A percentile compares a stretch with the other conserved stretches of the same genome.
phyloP scores from a whole-genome alignment of 2,329 filamentous ascomycete species.

The Pseudogymnoascus sp. region DNA sequence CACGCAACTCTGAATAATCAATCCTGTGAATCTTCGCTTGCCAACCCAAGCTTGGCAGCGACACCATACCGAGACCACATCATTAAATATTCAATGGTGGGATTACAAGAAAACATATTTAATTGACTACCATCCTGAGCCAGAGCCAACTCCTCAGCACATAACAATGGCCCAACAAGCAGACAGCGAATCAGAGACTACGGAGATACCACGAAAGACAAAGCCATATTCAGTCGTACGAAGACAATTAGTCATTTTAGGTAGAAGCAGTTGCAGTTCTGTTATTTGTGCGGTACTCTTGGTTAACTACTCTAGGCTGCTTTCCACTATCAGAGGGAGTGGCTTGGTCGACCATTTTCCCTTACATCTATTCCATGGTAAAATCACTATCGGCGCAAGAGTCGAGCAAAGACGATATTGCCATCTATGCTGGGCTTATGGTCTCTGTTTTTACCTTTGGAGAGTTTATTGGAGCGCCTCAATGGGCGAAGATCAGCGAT shows the following conservation, averaged over 20 bases:
- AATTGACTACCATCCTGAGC: not conserved
- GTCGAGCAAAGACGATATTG: constrained; percentile 61
- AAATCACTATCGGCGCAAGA: constrained; percentile 75
- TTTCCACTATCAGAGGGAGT: constrained; percentile 59
- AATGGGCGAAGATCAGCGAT: constrained; percentile 88
- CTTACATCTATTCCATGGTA: constrained; percentile 95
- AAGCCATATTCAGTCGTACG: not conserved
- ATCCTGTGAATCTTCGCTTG: not conserved
- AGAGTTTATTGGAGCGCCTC: constrained; percentile 78
- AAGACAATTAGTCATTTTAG: not conserved
- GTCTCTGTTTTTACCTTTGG: constrained; percentile 90
- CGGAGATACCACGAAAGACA: not conserved
- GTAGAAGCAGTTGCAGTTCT: not conserved
- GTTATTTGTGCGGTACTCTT: too few species aligned
- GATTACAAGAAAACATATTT: not conserved
- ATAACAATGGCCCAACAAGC: not conserved
- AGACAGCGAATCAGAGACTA: not conserved
- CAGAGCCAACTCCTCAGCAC: not conserved
- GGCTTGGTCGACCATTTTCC: constrained; percentile 96
- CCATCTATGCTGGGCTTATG: constrained; percentile 85
- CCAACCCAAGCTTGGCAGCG: not conserved
- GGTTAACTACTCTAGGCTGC: constrained; percentile 7
- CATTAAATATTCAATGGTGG: not conserved
- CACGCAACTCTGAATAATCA: not conserved
- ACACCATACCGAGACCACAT: not conserved